Percentiles rank a stretch among this genome's conserved stretches.
These are phyloP conservation scores for Solanum appendiculatum DNA, from an alignment of 257 asterid species.

Conservation along the genomic window DNA sequence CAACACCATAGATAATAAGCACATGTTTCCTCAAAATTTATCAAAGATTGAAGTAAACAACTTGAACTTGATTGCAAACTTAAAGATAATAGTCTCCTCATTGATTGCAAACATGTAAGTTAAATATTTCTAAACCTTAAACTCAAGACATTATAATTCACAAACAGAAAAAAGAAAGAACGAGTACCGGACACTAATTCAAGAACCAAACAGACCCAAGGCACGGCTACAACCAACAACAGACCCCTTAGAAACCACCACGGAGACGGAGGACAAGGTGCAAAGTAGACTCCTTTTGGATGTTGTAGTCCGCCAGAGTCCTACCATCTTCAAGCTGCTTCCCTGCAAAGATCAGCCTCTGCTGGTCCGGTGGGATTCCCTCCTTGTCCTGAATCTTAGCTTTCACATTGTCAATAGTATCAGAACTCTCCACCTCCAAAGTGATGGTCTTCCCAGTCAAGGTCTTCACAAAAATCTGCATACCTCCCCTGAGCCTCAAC, in stretches of 20 bases:
- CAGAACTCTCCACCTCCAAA: background rate
- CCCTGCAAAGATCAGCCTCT: background rate
- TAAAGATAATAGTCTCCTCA: too few relatives aligned
- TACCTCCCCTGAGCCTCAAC: background rate
- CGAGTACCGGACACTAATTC: too few relatives aligned
- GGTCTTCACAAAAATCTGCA: background rate
- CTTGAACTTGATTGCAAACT: too few relatives aligned
- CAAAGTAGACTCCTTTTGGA: background rate
- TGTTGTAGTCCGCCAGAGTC: background rate
- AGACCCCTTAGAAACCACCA: background rate
- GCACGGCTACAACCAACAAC: background rate
- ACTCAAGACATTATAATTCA: too few relatives aligned
- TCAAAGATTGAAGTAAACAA: too few relatives aligned
- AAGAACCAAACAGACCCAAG: background rate
- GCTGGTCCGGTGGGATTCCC: background rate
- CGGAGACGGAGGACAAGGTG: conserved; percentile 3
- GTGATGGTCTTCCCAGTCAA: background rate
- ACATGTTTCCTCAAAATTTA: too few relatives aligned
- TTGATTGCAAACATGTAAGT: too few relatives aligned
- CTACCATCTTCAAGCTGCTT: background rate
- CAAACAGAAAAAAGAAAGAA: too few relatives aligned
- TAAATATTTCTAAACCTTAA: too few relatives aligned
- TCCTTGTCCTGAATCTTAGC: background rate
- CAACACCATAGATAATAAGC: background rate
- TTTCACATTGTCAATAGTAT: background rate